These are phyloP conservation scores for Pythium aristosporum DNA, from an alignment of 352 stramenopile genomes.

Conservation along the genomic window DNA sequence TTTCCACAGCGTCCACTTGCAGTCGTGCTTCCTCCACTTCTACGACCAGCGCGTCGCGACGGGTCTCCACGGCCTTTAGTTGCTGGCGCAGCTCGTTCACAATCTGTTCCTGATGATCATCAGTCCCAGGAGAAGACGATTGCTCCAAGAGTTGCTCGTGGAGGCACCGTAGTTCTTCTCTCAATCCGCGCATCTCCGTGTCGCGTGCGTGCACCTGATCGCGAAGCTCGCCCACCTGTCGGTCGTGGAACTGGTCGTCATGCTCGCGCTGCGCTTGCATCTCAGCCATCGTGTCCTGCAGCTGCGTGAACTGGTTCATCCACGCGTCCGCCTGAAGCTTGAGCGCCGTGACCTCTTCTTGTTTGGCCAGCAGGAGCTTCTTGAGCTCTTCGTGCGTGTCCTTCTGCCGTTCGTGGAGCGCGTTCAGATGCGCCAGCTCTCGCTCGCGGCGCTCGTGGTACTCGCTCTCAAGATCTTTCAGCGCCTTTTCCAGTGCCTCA, in stretches of 20 bases:
- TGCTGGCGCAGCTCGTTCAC: constrained; percentile 23
- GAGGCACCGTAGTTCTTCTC: constrained; percentile 30
- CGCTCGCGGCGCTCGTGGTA: constrained; percentile 33
- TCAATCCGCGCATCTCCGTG: constrained; percentile 11
- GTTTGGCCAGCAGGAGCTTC: constrained; percentile 37
- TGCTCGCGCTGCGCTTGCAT: constrained; percentile 17
- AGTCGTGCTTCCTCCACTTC: constrained; percentile 9
- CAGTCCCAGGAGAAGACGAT: too few species aligned
- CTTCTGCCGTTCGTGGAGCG: constrained; percentile 33
- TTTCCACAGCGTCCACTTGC: background rate
- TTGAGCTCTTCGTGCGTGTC: constrained; percentile 47
- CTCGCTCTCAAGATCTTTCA: constrained; percentile 37
- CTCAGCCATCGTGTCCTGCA: constrained; percentile 24
- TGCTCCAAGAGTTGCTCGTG: constrained; percentile 1
- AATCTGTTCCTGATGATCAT: background rate
- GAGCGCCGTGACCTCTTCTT: constrained; percentile 45
- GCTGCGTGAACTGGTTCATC: constrained; percentile 36
- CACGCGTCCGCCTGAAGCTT: constrained; percentile 28
- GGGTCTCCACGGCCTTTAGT: constrained; percentile 2
- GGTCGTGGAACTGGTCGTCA: constrained; percentile 14
- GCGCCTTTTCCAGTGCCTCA: constrained; percentile 33
- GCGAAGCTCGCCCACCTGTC: constrained; percentile 14
- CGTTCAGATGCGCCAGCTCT: constrained; percentile 39
- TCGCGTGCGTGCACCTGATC: constrained; percentile 10
- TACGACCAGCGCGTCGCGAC: constrained; percentile 17